Base-by-base conservation (phyloP, 495 filamentous ascomycete genomes). In the Pseudevernia furfuracea region DNA sequence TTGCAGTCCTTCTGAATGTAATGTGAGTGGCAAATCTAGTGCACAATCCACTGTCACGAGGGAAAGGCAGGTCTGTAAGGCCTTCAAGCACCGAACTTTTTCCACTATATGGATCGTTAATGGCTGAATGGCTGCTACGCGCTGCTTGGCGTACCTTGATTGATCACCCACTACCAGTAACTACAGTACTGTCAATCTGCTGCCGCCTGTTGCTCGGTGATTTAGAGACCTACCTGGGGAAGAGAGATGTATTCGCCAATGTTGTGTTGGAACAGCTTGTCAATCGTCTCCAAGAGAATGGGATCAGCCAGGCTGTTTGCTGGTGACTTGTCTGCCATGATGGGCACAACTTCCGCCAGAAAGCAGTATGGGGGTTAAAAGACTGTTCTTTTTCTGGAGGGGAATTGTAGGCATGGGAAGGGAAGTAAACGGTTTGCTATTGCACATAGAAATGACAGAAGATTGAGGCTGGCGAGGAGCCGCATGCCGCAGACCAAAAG, bases 1-100 rank as follows among this genome's bases (percentile, higher is more conserved):
- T 62, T 69, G 58, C 64, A 7, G 74, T 72, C 28, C 78, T 71
- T 14, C 77, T 74, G n/a, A 77, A 76, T 19, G 76, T 71, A 23
- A 82, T 79, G 25, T 80, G 73, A 0, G 79, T 81, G n/a, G 79
- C 76, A 60, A 79, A 81, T n/a, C 78, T 66, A 6, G 79, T 81
- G 57, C 76, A 77, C 2, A 74, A 52, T 19, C 67, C 66, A 37
- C 67, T 69, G 9, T 65, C 69, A 36, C 70, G 64, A 15, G 75
- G 75, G 57, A 77, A 77, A 11, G 75, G 71, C n/a, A 77, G 71
- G 1, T 60, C 62, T n/a, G 75, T 77, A 21, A 77, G 37, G n/a
- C 76, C 75, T 41, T 76, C 74, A 12, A 77, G 63, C 8, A 77
- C 63, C 5, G 75, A 76, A 36, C 71, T 73, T 65, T 77, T 77